Percentiles rank a stretch among this genome's conserved stretches.
These are phyloP conservation scores for Fusarium camptoceras DNA, from an alignment of 2,329 filamentous ascomycete genomes.

Conservation along the genomic window DNA sequence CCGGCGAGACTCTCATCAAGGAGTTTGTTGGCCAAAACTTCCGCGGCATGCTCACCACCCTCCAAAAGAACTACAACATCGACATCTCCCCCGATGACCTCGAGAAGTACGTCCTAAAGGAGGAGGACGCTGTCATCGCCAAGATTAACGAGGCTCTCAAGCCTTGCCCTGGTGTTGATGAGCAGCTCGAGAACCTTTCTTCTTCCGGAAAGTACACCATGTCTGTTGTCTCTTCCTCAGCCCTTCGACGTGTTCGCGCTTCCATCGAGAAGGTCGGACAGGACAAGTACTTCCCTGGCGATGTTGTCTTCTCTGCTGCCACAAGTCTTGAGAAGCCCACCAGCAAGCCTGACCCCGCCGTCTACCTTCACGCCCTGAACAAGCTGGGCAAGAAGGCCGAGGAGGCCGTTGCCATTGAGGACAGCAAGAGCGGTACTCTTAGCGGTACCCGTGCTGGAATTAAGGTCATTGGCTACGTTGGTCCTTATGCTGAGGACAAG, in stretches of 20 bases:
- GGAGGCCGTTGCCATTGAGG: constrained; percentile 86
- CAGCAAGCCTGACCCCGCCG: constrained; percentile 89
- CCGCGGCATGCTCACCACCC: constrained; percentile 85
- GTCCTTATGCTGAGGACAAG: constrained; percentile 74
- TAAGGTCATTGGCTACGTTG: constrained; percentile 85
- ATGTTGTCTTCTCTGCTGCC: constrained; percentile 84
- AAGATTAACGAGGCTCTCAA: constrained; percentile 77
- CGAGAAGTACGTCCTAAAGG: constrained; percentile 77
- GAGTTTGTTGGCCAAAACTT: constrained; percentile 97
- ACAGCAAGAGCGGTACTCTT: constrained; percentile 86
- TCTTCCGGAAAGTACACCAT: constrained; percentile 74
- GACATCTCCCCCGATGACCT: constrained; percentile 74
- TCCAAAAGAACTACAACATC: constrained; percentile 82
- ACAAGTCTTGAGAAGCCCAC: constrained; percentile 83
- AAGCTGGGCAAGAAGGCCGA: constrained; percentile 75
- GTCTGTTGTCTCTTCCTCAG: constrained; percentile 84
- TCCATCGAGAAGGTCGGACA: constrained; percentile 83
- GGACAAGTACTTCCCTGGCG: constrained; percentile 80
- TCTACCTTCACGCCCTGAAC: constrained; percentile 84
- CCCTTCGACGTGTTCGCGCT: constrained; percentile 80
- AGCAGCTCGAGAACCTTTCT: constrained; percentile 73
- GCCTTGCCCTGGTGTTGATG: constrained; percentile 76
- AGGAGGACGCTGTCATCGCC: constrained; percentile 85
- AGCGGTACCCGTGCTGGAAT: constrained; percentile 81
- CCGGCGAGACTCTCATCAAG: constrained; percentile 79